phyloP scores from a whole-genome alignment of 2,329 filamentous ascomycete genomes.

The Cladophialophora exuberans region DNA sequence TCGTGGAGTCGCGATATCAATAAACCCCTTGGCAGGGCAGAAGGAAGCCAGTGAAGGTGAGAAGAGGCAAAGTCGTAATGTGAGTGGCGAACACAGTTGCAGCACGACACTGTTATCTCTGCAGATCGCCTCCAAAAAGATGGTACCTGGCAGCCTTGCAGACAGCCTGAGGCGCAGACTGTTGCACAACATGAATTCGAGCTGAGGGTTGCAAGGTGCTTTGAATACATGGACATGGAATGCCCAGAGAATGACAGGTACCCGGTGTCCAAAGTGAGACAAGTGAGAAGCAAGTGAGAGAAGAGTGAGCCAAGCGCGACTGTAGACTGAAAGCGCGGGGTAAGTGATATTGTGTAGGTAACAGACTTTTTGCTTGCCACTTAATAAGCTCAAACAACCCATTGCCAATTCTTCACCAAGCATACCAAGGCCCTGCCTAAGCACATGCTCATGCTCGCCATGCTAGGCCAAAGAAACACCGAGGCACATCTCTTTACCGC shows the following conservation, averaged over 20 bases:
- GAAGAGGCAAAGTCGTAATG: neutral
- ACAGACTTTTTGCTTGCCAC: neutral
- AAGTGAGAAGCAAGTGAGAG: neutral
- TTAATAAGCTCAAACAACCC: too few relatives aligned
- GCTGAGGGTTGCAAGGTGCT: too few relatives aligned
- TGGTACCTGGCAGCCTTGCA: conserved; percentile 2
- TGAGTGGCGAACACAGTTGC: conserved; percentile 4
- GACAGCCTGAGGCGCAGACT: neutral
- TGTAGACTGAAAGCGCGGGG: too few relatives aligned
- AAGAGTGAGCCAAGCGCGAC: neutral
- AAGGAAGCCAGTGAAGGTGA: conserved; percentile 6
- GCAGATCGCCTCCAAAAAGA: neutral
- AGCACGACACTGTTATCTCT: conserved; percentile 18
- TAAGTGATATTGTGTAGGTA: too few relatives aligned
- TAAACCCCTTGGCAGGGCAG: too few relatives aligned
- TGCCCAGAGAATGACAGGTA: neutral
- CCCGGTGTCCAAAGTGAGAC: too few relatives aligned
- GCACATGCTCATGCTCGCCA: too few relatives aligned
- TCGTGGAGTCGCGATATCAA: neutral
- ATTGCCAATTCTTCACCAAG: too few relatives aligned
- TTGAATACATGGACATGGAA: too few relatives aligned
- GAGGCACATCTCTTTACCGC: too few relatives aligned
- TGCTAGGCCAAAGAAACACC: too few relatives aligned
- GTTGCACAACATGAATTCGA: neutral
- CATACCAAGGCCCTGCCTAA: too few relatives aligned